Conservation (phyloP, 2,329 filamentous ascomycete genomes). For the Trichophaea hybrida region DNA sequence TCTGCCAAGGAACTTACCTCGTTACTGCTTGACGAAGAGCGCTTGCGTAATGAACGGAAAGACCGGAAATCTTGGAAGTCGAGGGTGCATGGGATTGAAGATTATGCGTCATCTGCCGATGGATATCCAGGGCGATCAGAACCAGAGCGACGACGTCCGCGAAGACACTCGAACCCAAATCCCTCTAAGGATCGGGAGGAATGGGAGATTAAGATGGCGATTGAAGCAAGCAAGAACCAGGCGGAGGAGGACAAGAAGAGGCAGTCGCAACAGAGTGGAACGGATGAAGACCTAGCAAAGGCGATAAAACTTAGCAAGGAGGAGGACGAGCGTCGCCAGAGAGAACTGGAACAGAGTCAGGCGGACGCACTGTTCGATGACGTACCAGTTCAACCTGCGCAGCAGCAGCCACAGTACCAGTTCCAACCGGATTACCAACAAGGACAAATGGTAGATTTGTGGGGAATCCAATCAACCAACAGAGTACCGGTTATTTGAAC, state of each 20-base stretch:
- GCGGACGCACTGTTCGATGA: constrained; percentile 82
- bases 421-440: constrained; percentile 86
- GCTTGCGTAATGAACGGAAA: constrained; percentile 73
- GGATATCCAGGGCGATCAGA: constrained; percentile 31
- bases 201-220: constrained; percentile 72
- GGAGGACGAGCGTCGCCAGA: constrained; percentile 63
- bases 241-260: constrained; percentile 76
- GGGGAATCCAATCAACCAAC: constrained; percentile 75
- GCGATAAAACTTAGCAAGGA: constrained; percentile 92
- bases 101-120: constrained; percentile 43
- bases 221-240: constrained; percentile 89
- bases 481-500: constrained; percentile 48
- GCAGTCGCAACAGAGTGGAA: constrained; percentile 46
- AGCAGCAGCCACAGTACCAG: constrained; percentile 53
- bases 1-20: constrained; percentile 92
- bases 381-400: constrained; percentile 45
- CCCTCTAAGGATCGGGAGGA: constrained; percentile 64
- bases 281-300: constrained; percentile 81
- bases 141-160: constrained; percentile 34
- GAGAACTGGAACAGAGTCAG: constrained; percentile 71
- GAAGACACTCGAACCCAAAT: constrained; percentile 35
- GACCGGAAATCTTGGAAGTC: constrained; percentile 96
- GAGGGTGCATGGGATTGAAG: constrained; percentile 82
- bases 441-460: constrained; percentile 90
- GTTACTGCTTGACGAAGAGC: constrained; percentile 83